phyloP scores from a whole-genome alignment of 805 yeast species.

The Monosporozyma unispora region DNA sequence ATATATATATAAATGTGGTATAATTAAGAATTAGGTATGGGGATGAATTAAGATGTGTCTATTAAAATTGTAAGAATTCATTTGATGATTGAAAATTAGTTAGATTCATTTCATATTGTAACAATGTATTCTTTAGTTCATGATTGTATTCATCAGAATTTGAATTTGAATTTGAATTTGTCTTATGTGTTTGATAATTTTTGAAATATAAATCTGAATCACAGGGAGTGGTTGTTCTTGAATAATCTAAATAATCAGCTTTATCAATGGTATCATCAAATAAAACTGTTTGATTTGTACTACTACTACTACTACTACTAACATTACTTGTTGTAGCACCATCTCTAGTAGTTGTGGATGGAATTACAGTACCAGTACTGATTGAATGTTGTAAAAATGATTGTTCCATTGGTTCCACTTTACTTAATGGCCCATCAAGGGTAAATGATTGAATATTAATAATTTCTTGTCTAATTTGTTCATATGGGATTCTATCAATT shows the following conservation, averaged over 20 bases:
- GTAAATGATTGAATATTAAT: constrained; percentile 22
- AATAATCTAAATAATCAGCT: background rate
- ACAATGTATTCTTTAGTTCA: background rate
- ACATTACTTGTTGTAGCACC: background rate
- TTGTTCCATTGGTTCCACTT: background rate
- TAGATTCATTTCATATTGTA: constrained; percentile 1
- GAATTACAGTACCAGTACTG: background rate
- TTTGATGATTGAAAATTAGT: background rate
- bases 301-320: background rate
- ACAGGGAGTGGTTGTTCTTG: background rate
- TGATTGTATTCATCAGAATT: background rate
- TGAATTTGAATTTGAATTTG: background rate
- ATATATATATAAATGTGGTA: too few relatives aligned
- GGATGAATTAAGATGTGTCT: background rate
- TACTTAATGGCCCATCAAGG: constrained; percentile 20
- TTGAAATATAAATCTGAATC: background rate
- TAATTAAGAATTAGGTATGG: background rate
- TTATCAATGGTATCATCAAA: background rate
- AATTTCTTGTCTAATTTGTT: constrained; percentile 17
- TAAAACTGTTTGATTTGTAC: background rate
- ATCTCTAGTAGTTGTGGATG: background rate
- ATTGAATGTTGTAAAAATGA: background rate
- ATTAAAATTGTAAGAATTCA: background rate
- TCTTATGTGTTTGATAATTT: background rate
- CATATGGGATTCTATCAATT: constrained; percentile 23